These are phyloP conservation scores for Takashimella koratensis DNA, from an alignment of 1,284 basidiomycete species.

Conservation along the genomic window DNA sequence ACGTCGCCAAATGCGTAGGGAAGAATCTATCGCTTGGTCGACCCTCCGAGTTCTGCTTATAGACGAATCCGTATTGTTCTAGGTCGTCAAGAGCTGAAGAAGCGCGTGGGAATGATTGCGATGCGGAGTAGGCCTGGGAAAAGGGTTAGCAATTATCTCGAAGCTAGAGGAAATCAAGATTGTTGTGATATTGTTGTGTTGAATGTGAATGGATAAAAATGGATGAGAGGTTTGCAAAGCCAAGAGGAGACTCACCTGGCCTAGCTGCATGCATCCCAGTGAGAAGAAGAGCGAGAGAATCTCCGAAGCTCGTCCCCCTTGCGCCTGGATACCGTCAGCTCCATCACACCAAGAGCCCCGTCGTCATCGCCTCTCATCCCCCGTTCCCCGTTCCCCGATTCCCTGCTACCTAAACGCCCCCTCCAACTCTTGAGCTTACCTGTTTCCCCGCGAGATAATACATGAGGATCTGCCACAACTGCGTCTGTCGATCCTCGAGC, in stretches of 20 bases:
- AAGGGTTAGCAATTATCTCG: too few relatives aligned
- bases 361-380: slow-evolving; percentile 3
- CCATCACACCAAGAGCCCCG: slow-evolving; percentile 8
- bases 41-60: slow-evolving; percentile 59
- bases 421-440: slow-evolving; percentile 21
- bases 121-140: slow-evolving; percentile 89
- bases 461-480: slow-evolving; percentile 93
- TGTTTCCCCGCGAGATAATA: slow-evolving; percentile 60
- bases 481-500: slow-evolving; percentile 90
- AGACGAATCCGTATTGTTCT: slow-evolving; percentile 90
- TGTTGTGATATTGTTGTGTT: too few relatives aligned
- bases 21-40: slow-evolving; percentile 64
- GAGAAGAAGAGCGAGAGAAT: slow-evolving; percentile 93
- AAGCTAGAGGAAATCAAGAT: too few relatives aligned
- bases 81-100: slow-evolving; percentile 86
- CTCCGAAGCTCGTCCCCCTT: slow-evolving; percentile 87
- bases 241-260: slow-evolving; percentile 61
- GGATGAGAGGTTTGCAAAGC: too few relatives aligned
- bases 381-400: neutral
- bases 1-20: slow-evolving; percentile 94
- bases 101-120: slow-evolving; percentile 73
- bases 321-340: slow-evolving; percentile 55
- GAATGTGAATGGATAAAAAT: too few relatives aligned
- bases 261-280: slow-evolving; percentile 89
- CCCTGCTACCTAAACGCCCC: too few relatives aligned